Base-by-base conservation (phyloP, 108 stramenopile species). In the Aurantiochytrium sp. region DNA sequence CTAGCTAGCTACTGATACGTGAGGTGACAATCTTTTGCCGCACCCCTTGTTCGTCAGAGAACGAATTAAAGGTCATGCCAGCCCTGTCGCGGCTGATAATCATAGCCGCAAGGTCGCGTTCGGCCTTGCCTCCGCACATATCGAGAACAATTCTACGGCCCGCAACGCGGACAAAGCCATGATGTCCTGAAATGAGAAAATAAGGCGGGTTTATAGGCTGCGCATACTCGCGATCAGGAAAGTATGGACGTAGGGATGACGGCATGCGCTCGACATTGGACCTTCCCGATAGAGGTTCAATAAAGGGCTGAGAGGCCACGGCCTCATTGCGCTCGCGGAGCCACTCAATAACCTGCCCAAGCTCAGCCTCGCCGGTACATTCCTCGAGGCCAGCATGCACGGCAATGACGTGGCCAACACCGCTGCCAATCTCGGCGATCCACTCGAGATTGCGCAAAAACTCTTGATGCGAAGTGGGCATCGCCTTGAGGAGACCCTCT, bases 221-320 rank as follows among this genome's bases (percentile, higher is more conserved):
- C 64, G 42, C 64, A 42, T 42, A 69, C 42, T 69, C 35, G 5
- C 64, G 64, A 69, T 69, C 64, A 55, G 76, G 76, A 12, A 83
- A 83, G 23, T 83, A 83, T 12, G 76, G 76, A 12, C 45, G 76
- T 23, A 83, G 23, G 1, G 23, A 47, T 18, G 45, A n/a, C n/a
- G 76, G 76, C 76, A 83, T 83, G 45, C 76, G 76, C 76, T 83
- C 76, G 28, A 83, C 76, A 35, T 83, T 83, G 3, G 76, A 14
- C 45, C 76, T 43, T 1, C 76, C 76, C 16, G 43, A 45, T 0
- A 83, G 6, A 35, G 76, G 76, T 45, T 83, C 76, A 16, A 83
- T 83, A 28, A 83, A 83, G 6, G 76, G 76, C 51, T 83, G 76
- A 23, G 44, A 6, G 10, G 51, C 49, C 6, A 83, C 49, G 51